Evolutionary conservation across 306 rosid species (phyloP).

Genomic region (Pachyrhizus erosus): DNA sequence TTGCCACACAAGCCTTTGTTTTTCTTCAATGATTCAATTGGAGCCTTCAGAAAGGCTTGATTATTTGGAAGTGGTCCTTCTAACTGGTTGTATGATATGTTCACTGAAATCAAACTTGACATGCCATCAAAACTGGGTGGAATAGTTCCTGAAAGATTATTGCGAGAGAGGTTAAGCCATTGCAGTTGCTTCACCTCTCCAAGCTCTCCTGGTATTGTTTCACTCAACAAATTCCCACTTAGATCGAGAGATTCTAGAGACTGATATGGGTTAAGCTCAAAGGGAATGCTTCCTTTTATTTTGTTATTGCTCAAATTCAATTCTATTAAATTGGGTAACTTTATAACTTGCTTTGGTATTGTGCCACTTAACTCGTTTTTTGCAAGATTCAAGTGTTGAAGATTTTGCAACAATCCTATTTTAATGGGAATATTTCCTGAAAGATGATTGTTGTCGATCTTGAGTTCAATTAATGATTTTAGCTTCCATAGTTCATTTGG

Average conservation of each 20-base stretch:
- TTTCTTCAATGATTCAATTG: too few relatives aligned
- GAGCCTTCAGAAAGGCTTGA: too few relatives aligned
- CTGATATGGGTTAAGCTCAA: background rate
- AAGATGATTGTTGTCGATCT: conserved; percentile 4
- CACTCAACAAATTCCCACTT: background rate
- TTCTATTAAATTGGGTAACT: background rate
- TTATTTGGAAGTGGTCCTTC: too few relatives aligned
- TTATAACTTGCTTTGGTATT: background rate
- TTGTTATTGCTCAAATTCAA: conserved; percentile 37
- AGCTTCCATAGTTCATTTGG: too few relatives aligned
- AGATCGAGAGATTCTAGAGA: background rate
- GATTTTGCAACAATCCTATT: background rate
- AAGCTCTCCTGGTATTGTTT: conserved; percentile 42
- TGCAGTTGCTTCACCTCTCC: conserved; percentile 36
- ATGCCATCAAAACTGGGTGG: too few relatives aligned
- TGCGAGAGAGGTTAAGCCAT: conserved; percentile 26
- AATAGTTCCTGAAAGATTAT: too few relatives aligned
- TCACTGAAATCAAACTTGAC: too few relatives aligned
- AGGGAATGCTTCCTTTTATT: conserved; percentile 16
- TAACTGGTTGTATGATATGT: too few relatives aligned
- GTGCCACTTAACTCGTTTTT: conserved; percentile 24
- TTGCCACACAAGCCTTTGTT: too few relatives aligned
- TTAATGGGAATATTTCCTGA: conserved; percentile 20
- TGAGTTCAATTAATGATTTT: too few relatives aligned
- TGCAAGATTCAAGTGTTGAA: background rate